These are phyloP conservation scores for Suillus sp. DNA, from an alignment of 768 basidiomycete genomes.

Conservation along the genomic window DNA sequence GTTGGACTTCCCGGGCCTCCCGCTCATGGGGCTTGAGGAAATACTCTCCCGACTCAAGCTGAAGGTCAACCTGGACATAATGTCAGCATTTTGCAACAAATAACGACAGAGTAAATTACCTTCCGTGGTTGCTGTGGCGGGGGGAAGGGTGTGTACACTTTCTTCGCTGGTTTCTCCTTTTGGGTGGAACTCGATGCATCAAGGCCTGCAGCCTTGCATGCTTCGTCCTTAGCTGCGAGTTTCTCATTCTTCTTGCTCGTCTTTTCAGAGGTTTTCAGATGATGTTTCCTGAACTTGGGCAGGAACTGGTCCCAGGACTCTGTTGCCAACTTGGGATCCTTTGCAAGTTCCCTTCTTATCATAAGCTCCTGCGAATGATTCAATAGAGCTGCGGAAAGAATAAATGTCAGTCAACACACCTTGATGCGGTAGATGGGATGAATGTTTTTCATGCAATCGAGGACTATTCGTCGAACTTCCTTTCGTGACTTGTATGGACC, in stretches of 20 bases:
- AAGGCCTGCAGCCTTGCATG: slow-evolving; percentile 67
- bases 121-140: slow-evolving; percentile 93
- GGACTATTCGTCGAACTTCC: slow-evolving; percentile 93
- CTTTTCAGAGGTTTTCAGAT: slow-evolving; percentile 93
- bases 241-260: slow-evolving; percentile 86
- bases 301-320: slow-evolving; percentile 98
- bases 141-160: slow-evolving; percentile 96
- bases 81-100: slow-evolving; percentile 12
- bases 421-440: slow-evolving; percentile 99
- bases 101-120: slow-evolving; percentile 42
- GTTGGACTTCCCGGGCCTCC: slow-evolving; percentile 69
- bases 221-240: slow-evolving; percentile 58
- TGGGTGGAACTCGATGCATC: slow-evolving; percentile 37
- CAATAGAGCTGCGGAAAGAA: not conserved
- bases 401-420: slow-evolving; percentile 40
- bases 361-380: slow-evolving; percentile 76
- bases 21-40: slow-evolving; percentile 94
- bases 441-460: slow-evolving; percentile 99
- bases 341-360: slow-evolving; percentile 96
- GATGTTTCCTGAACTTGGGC: slow-evolving; percentile 91
- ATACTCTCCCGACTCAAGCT: slow-evolving; percentile 96
- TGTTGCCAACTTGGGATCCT: slow-evolving; percentile 92
- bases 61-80: slow-evolving; percentile 71
- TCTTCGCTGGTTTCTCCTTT: slow-evolving; percentile 69
- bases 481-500: slow-evolving; percentile 94